Evolutionary conservation across 106 monocot species (phyloP).

Genomic region (Apostasia shenzhenica): DNA sequence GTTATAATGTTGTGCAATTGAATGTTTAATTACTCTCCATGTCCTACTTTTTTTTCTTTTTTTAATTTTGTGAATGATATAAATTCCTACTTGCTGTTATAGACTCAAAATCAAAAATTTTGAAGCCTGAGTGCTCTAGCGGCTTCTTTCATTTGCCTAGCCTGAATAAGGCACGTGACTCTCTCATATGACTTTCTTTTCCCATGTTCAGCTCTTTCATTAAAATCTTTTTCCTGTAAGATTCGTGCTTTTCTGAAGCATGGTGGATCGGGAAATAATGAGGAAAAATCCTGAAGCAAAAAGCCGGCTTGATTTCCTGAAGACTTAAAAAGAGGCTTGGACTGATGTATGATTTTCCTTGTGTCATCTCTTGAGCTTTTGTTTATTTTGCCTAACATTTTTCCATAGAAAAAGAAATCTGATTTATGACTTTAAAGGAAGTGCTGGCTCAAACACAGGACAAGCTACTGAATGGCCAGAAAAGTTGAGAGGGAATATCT

Average conservation of each 20-base stretch:
- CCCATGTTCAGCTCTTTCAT: neutral
- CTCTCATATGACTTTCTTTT: neutral
- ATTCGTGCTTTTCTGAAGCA: conserved; percentile 96
- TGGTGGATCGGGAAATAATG: conserved; percentile 95
- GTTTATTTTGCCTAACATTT: neutral
- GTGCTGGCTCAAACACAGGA: conserved; percentile 54
- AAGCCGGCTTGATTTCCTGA: conserved; percentile 56
- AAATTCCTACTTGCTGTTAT: neutral
- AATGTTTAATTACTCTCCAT: too few species aligned
- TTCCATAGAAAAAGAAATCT: conserved; percentile 26
- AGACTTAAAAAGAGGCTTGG: conserved; percentile 41
- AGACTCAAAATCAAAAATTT: neutral
- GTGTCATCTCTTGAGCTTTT: neutral
- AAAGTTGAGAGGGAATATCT: conserved; percentile 29
- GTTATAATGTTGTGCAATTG: too few species aligned
- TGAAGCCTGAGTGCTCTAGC: neutral
- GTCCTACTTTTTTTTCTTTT: too few species aligned
- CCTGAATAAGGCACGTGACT: too few species aligned
- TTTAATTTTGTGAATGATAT: neutral
- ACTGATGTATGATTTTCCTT: conserved; percentile 1
- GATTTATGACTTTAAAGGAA: conserved; percentile 88
- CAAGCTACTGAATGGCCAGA: conserved; percentile 23
- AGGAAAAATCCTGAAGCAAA: conserved; percentile 96
- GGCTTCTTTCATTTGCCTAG: neutral
- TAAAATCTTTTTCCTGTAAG: conserved; percentile 27